A percentile compares a stretch with the other conserved stretches of the same genome.
Conservation (phyloP, 306 rosid species). For the Malus orientalis region DNA sequence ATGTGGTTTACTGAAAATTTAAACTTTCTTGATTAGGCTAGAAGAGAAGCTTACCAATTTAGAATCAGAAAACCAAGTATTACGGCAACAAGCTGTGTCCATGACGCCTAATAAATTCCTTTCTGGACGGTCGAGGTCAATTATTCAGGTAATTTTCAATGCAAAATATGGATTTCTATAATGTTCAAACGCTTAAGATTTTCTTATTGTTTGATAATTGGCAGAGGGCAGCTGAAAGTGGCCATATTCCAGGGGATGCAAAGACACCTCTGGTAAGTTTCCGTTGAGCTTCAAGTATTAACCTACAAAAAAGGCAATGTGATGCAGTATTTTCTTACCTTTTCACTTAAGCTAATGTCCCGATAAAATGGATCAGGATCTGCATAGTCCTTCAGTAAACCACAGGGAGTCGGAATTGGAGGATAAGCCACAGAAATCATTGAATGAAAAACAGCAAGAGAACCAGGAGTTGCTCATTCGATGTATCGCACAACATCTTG, state of each 20-base stretch:
- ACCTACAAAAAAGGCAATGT: not conserved
- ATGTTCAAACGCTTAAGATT: constrained; percentile 5
- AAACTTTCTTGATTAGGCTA: constrained; percentile 51
- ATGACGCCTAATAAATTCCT: constrained; percentile 84
- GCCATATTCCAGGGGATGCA: constrained; percentile 53
- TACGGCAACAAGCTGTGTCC: constrained; percentile 87
- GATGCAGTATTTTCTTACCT: constrained; percentile 1
- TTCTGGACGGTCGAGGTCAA: constrained; percentile 75
- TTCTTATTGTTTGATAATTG: constrained; percentile 26
- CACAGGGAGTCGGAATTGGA: constrained; percentile 85
- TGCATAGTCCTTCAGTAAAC: constrained; percentile 54
- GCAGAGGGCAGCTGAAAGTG: constrained; percentile 72
- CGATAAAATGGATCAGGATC: constrained; percentile 40
- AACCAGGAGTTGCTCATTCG: constrained; percentile 82
- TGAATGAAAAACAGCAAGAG: constrained; percentile 99
- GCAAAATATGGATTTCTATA: constrained; percentile 9
- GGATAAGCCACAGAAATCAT: constrained; percentile 95
- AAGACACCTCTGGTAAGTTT: constrained; percentile 51
- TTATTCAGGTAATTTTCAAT: constrained; percentile 49
- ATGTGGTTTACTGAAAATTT: constrained; percentile 27
- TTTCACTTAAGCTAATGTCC: constrained; percentile 1
- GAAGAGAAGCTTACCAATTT: constrained; percentile 74
- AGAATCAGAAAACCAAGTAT: constrained; percentile 83
- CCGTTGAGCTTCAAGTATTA: constrained; percentile 3
- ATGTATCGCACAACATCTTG: constrained; percentile 85